A percentile compares a stretch with the other conserved stretches of the same genome.
These are phyloP conservation scores for Rhodotorula sp. DNA, from an alignment of 1,284 basidiomycete species.

Conservation along the genomic window DNA sequence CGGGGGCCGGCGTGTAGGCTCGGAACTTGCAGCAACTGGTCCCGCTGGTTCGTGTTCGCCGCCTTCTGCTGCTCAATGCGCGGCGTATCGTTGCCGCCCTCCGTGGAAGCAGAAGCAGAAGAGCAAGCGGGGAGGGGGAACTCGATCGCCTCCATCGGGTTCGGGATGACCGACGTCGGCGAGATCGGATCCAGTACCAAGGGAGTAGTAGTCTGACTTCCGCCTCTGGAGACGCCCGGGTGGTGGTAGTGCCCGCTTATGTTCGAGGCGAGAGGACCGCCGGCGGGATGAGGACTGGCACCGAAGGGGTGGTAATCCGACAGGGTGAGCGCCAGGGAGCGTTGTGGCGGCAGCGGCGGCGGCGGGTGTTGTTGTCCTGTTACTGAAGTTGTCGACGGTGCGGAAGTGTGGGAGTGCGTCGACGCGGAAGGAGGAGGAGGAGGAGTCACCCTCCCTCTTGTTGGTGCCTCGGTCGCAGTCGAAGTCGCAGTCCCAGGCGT, in stretches of 20 bases:
- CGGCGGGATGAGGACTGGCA: neutral
- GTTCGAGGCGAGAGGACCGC: neutral
- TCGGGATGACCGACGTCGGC: slow-evolving; percentile 20
- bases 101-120: neutral
- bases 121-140: neutral
- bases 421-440: too few relatives aligned
- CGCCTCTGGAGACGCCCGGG: neutral
- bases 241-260: neutral
- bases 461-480: too few relatives aligned
- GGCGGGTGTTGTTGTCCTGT: neutral
- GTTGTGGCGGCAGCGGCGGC: neutral
- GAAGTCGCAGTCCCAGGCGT: too few relatives aligned
- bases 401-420: too few relatives aligned
- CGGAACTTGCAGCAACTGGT: too few relatives aligned
- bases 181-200: slow-evolving; percentile 23
- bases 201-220: neutral
- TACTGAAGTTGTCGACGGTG: too few relatives aligned
- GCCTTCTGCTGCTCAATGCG: neutral
- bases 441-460: too few relatives aligned
- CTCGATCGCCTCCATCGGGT: slow-evolving; percentile 18
- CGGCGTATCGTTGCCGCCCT: too few relatives aligned
- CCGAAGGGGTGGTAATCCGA: slow-evolving; percentile 10
- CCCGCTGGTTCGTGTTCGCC: too few relatives aligned
- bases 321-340: slow-evolving; percentile 20
- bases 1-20: too few relatives aligned